A percentile compares a stretch with the other conserved stretches of the same genome.
Conservation (phyloP, 306 rosid species). For the Cucurbita pepo region DNA sequence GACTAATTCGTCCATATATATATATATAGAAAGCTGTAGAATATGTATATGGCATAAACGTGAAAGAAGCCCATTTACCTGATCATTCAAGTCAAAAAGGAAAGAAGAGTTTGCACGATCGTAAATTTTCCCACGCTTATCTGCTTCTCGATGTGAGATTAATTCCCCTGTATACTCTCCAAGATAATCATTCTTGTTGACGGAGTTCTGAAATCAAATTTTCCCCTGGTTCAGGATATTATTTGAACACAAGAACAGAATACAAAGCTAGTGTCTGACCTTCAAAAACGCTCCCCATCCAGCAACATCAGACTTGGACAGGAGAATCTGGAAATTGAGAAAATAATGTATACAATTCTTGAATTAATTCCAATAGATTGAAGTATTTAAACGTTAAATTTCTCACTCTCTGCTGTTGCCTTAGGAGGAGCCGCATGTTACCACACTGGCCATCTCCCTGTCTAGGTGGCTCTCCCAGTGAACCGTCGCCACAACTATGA, state of each 20-base stretch:
- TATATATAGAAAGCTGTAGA: neutral
- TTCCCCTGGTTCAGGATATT: conserved; percentile 16
- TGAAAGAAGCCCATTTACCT: conserved; percentile 35
- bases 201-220: conserved; percentile 62
- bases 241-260: neutral
- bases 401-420: conserved; percentile 94
- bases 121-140: conserved; percentile 90
- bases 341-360: conserved; percentile 2
- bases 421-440: conserved; percentile 91
- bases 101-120: conserved; percentile 96
- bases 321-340: conserved; percentile 51
- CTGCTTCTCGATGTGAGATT: conserved; percentile 93
- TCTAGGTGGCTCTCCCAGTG: conserved; percentile 72
- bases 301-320: conserved; percentile 87
- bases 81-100: conserved; percentile 96
- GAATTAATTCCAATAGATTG: conserved; percentile 2
- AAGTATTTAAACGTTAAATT: conserved; percentile 1
- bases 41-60: neutral
- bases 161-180: conserved; percentile 96
- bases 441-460: conserved; percentile 94
- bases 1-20: too few species aligned
- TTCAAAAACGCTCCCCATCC: conserved; percentile 99
- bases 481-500: conserved; percentile 81
- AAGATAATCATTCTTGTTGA: conserved; percentile 82
- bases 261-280: conserved; percentile 24